Evolutionary conservation across 1,139 yeast species (phyloP).

Genomic region (Arxiozyma telluris): DNA sequence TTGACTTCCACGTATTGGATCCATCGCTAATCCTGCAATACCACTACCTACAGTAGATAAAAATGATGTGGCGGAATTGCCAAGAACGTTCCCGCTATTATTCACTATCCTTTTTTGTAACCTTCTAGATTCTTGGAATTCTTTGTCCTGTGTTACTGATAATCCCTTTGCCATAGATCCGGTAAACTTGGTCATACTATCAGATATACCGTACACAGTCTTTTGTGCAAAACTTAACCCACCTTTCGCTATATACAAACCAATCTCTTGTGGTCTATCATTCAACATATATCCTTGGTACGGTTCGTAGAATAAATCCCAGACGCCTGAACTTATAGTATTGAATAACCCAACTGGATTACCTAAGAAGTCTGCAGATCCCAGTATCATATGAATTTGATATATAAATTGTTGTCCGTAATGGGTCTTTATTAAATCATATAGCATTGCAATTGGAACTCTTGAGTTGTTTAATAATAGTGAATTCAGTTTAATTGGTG

Average conservation of each 20-base stretch:
- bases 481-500: constrained; percentile 86
- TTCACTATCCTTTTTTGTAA: constrained; percentile 69
- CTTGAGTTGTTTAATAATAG: constrained; percentile 80
- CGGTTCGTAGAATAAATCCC: constrained; percentile 95
- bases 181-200: constrained; percentile 84
- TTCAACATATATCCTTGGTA: constrained; percentile 90
- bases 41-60: constrained; percentile 85
- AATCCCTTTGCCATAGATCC: constrained; percentile 94
- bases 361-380: constrained; percentile 93
- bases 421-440: constrained; percentile 70
- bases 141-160: constrained; percentile 77
- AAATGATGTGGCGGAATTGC: constrained; percentile 82
- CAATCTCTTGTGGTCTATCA: constrained; percentile 92
- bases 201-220: constrained; percentile 90
- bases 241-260: constrained; percentile 92
- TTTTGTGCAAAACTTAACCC: constrained; percentile 89
- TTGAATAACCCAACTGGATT: constrained; percentile 96
- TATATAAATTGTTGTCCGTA: constrained; percentile 88
- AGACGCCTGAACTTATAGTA: constrained; percentile 85
- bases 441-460: constrained; percentile 68
- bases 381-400: constrained; percentile 86
- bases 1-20: constrained; percentile 83
- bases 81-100: constrained; percentile 82
- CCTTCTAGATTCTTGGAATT: constrained; percentile 75
- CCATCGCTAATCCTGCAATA: constrained; percentile 78